Evolutionary conservation across 805 yeast genomes (phyloP), one percentile per base, ranked within the genome.

Genomic region (Candida railenensis): DNA sequence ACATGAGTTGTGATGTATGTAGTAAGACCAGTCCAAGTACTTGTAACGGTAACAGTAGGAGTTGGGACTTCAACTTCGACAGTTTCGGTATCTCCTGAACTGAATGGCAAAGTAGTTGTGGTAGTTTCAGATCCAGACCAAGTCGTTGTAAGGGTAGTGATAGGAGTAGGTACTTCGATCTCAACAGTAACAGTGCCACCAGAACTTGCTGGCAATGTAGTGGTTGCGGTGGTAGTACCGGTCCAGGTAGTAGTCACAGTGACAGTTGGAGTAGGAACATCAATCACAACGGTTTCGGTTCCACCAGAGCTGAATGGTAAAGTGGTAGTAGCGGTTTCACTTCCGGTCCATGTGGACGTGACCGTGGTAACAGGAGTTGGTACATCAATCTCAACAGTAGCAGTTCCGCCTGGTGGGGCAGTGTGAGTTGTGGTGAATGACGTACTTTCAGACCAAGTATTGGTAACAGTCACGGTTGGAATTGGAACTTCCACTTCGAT

Each of bases 381-480:
- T 5, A 37, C 40, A 5, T 37, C 48, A 18, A 55, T 44, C n/a
- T 49, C 42, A 3, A 58, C 57, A 1, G 61, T 56, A 2, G 48
- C 56, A 8, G 59, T 53, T 30, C 46, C 51, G 3, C 49, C 50
- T 16, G 53, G 34, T 19, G 39, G 33, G 14, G 46, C 56, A 4
- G 59, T 48, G 12, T 53, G 39, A 14, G 66, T 61, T 3, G 62
- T 58, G 9, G 53, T 48, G 15, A 21, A 12, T 5, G 63, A 54
- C 2, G 52, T 44, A 1, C 59, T 15, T 9, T 57, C 62, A 20
- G 59, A 49, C 50, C 55, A 55, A 18, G 66, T 50, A 54, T 3
- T 48, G 37, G 46, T 47, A 11, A 48, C 43, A 9, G 37, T 52
- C 11, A 46, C 20, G 21, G 38, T 25, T n/a, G 56, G 60, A 47